These are phyloP conservation scores for Clavispora carvajalis DNA, from an alignment of 805 yeast genomes.

Conservation along the genomic window DNA sequence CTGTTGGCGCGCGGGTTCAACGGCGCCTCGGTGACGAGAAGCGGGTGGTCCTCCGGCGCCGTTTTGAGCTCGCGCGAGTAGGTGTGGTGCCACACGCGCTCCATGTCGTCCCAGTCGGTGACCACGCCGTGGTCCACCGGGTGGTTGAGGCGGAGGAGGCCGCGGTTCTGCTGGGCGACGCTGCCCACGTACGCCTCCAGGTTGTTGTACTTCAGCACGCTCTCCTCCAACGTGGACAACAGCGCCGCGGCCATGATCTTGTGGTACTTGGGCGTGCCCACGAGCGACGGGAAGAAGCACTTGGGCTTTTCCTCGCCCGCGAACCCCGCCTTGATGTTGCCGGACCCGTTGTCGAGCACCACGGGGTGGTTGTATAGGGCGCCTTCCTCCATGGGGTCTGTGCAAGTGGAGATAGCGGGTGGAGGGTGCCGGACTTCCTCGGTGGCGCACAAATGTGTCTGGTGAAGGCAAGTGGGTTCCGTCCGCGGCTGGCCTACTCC, in stretches of 20 bases:
- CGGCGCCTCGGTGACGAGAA: constrained; percentile 86
- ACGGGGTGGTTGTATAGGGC: constrained; percentile 40
- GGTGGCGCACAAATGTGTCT: too few relatives aligned
- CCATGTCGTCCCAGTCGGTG: constrained; percentile 83
- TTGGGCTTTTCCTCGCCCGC: constrained; percentile 88
- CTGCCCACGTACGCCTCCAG: constrained; percentile 67
- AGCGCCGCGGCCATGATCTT: constrained; percentile 65
- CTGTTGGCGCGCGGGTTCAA: constrained; percentile 64
- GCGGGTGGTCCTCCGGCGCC: constrained; percentile 75
- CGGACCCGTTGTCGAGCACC: constrained; percentile 63
- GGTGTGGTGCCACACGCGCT: constrained; percentile 68
- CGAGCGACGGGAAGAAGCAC: constrained; percentile 53
- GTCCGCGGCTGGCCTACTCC: too few relatives aligned
- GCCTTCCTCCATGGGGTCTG: constrained; percentile 18
- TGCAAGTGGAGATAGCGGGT: too few relatives aligned
- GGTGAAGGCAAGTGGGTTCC: too few relatives aligned
- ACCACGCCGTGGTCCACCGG: constrained; percentile 81
- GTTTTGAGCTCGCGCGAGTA: constrained; percentile 54
- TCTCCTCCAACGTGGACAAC: constrained; percentile 13
- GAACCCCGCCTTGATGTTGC: constrained; percentile 80
- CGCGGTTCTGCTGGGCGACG: constrained; percentile 69
- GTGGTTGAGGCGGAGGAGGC: constrained; percentile 62
- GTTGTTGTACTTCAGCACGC: constrained; percentile 13
- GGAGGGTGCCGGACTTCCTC: too few relatives aligned
- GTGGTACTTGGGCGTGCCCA: constrained; percentile 81